These are phyloP conservation scores for Vigna reflexopilosa DNA, from an alignment of 306 rosid genomes.

Conservation along the genomic window DNA sequence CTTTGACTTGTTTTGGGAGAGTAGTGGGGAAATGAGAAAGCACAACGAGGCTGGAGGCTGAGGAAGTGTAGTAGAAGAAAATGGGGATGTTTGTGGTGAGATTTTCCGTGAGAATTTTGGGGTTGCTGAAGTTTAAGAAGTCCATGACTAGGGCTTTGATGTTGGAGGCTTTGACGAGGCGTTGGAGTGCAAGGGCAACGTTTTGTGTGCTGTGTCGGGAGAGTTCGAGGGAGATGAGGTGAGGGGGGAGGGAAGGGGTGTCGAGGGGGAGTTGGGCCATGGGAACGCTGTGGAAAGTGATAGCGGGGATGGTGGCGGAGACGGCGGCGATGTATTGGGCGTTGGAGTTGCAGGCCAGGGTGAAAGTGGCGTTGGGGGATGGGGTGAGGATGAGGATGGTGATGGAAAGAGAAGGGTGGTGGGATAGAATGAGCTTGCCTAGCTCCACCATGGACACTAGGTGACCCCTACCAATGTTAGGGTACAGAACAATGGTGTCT, in stretches of 20 bases:
- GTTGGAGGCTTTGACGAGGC: conserved; percentile 30
- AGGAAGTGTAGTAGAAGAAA: conserved; percentile 50
- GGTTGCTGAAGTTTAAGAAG: conserved; percentile 43
- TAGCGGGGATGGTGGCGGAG: conserved; percentile 43
- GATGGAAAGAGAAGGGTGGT: conserved; percentile 48
- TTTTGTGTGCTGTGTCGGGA: conserved; percentile 8
- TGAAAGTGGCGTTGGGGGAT: conserved; percentile 14
- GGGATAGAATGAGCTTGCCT: conserved; percentile 40
- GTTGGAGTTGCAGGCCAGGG: conserved; percentile 21
- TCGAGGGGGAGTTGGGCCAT: not conserved
- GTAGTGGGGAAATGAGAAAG: conserved; percentile 34
- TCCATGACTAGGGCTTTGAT: conserved; percentile 55
- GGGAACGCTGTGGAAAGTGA: conserved; percentile 43
- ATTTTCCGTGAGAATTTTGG: conserved; percentile 3
- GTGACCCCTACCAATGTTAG: conserved; percentile 31
- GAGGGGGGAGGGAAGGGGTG: conserved; percentile 1
- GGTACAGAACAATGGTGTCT: conserved; percentile 42
- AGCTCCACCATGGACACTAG: conserved; percentile 41
- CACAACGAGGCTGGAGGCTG: conserved; percentile 23
- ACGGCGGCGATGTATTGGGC: conserved; percentile 43
- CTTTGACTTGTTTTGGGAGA: conserved; percentile 33
- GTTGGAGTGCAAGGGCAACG: not conserved
- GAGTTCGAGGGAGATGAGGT: conserved; percentile 22
- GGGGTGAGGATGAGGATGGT: conserved; percentile 53
- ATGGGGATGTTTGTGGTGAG: conserved; percentile 50